These are phyloP conservation scores for Suillus subaureus DNA, from an alignment of 768 basidiomycete genomes.

Conservation along the genomic window DNA sequence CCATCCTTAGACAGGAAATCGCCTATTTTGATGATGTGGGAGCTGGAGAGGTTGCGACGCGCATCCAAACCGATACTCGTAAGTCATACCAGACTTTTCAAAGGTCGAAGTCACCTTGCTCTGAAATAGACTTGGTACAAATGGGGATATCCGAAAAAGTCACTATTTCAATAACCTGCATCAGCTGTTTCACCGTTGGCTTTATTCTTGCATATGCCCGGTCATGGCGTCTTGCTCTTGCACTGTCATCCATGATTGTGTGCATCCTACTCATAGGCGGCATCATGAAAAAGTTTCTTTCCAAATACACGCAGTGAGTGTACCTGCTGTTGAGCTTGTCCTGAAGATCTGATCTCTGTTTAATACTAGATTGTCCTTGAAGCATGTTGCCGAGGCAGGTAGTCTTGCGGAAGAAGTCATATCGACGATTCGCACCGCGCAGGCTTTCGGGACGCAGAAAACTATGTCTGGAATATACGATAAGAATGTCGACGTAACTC, in stretches of 20 bases:
- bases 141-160: slow-evolving; percentile 58
- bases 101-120: not conserved
- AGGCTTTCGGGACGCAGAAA: slow-evolving; percentile 56
- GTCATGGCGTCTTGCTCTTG: slow-evolving; percentile 52
- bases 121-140: slow-evolving; percentile 43
- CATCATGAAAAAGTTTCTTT: slow-evolving; percentile 39
- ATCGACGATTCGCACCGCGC: slow-evolving; percentile 53
- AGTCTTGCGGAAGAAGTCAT: slow-evolving; percentile 64
- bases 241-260: slow-evolving; percentile 49
- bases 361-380: slow-evolving; percentile 36
- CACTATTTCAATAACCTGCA: slow-evolving; percentile 37
- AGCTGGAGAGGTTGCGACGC: slow-evolving; percentile 59
- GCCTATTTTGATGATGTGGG: slow-evolving; percentile 50
- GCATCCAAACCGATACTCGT: slow-evolving; percentile 38
- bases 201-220: slow-evolving; percentile 43
- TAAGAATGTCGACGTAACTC: slow-evolving; percentile 38
- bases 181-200: slow-evolving; percentile 50
- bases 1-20: slow-evolving; percentile 53
- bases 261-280: slow-evolving; percentile 49
- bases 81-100: not conserved
- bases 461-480: slow-evolving; percentile 48
- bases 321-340: not conserved
- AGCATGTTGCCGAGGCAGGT: slow-evolving; percentile 46
- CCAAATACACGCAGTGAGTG: slow-evolving; percentile 30
- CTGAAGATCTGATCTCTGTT: not conserved